These are phyloP conservation scores for Larix sibirica DNA, from an alignment of 83 land plant species.

Conservation along the genomic window DNA sequence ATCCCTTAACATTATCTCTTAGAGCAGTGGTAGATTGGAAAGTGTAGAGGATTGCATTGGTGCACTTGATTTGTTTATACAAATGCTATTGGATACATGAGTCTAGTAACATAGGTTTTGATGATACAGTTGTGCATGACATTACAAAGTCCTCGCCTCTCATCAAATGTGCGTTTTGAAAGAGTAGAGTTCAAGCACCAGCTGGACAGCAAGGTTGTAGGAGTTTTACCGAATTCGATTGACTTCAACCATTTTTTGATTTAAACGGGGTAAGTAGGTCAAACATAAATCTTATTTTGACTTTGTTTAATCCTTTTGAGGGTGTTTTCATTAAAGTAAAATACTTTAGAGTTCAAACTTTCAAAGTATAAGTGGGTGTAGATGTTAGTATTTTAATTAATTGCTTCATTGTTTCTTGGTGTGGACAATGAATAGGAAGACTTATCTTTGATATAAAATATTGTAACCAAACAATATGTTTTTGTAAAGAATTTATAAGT, in stretches of 20 bases:
- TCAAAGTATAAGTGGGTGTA: not conserved
- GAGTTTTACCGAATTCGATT: constrained; percentile 75
- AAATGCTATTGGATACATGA: no score
- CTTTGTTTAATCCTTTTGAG: not conserved
- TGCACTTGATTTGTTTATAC: no score
- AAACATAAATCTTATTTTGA: not conserved
- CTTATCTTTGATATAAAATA: not conserved
- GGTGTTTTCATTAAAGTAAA: not conserved
- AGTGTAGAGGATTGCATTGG: no score
- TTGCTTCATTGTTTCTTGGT: not conserved
- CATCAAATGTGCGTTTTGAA: constrained; percentile 38
- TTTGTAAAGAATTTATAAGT: not conserved
- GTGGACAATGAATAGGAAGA: not conserved
- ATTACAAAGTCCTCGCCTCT: no score
- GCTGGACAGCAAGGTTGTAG: constrained; percentile 85
- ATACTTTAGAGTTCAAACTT: not conserved
- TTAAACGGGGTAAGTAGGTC: constrained; percentile 74
- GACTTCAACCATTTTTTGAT: constrained; percentile 91
- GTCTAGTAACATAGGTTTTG: no score
- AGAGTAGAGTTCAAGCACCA: constrained; percentile 64
- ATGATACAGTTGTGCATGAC: no score
- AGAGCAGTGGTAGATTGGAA: no score
- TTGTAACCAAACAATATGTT: not conserved
- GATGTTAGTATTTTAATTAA: not conserved
- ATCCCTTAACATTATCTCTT: no score